These are phyloP conservation scores for Leccinum disarticulatum DNA, from an alignment of 768 basidiomycete genomes.

Conservation along the genomic window DNA sequence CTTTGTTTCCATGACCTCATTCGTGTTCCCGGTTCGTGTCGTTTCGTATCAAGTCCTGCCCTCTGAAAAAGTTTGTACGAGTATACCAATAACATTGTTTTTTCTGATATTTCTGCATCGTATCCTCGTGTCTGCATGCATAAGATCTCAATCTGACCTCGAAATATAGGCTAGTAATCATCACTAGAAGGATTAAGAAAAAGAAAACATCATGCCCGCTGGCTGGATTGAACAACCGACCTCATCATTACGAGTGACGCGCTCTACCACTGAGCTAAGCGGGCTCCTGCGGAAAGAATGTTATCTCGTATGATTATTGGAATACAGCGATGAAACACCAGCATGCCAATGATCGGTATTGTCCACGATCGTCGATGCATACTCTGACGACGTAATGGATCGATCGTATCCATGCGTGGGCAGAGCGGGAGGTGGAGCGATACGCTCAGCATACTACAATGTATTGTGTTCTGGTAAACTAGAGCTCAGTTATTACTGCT, in stretches of 20 bases:
- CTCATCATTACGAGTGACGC: conserved; percentile 37
- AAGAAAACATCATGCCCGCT: conserved; percentile 31
- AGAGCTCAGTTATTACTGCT: neutral
- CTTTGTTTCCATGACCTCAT: neutral
- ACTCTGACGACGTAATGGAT: no score
- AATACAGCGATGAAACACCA: neutral
- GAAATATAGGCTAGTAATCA: no score
- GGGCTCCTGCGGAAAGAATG: neutral
- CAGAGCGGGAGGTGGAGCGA: neutral
- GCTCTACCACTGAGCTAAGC: conserved; percentile 13
- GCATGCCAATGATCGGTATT: neutral
- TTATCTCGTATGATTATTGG: neutral
- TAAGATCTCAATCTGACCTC: neutral
- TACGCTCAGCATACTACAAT: neutral
- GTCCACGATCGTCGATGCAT: neutral
- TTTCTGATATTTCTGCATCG: neutral
- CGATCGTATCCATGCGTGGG: neutral
- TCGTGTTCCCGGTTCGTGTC: neutral
- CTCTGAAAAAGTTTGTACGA: neutral
- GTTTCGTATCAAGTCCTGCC: neutral
- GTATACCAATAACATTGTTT: neutral
- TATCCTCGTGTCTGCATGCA: neutral
- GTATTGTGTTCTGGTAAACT: neutral
- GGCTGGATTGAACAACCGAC: conserved; percentile 49
- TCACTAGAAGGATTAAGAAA: neutral